Evolutionary conservation across 768 basidiomycete genomes (phyloP).

Genomic region (Hygrocybe coccinea): DNA sequence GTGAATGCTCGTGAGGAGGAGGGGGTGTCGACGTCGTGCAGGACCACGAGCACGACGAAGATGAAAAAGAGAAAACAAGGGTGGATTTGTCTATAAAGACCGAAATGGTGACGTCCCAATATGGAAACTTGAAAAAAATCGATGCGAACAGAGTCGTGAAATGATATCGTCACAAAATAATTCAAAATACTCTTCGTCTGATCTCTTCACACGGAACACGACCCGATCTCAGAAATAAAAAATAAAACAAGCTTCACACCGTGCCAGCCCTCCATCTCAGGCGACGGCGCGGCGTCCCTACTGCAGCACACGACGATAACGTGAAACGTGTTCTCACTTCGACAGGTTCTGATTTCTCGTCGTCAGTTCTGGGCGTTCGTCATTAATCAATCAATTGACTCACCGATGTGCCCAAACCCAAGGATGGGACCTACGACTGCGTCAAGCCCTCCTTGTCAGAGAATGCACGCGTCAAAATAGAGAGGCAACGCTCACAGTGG

Average conservation of each 20-base stretch:
- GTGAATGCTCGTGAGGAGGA: conserved; percentile 39
- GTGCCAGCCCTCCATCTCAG: background rate
- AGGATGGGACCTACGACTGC: background rate
- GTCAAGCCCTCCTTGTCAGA: background rate
- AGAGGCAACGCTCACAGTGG: background rate
- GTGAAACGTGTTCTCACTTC: background rate
- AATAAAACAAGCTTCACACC: background rate
- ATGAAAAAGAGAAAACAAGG: conserved; percentile 19
- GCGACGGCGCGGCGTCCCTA: background rate
- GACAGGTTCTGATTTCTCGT: background rate
- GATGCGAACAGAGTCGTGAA: conserved; percentile 17
- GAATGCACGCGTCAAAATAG: too few species aligned
- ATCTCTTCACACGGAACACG: background rate
- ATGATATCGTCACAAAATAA: background rate
- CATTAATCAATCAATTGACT: background rate
- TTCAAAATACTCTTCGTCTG: background rate
- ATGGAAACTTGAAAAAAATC: conserved; percentile 24
- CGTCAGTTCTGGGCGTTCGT: background rate
- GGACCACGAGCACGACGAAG: conserved; percentile 39
- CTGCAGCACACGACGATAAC: background rate
- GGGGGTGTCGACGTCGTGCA: conserved; percentile 30
- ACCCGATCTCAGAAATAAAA: conserved; percentile 2
- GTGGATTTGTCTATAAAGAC: conserved; percentile 17
- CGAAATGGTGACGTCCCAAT: conserved; percentile 26
- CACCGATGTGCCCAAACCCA: background rate